These are phyloP conservation scores for Picea sitchensis DNA, from an alignment of 75 land plant genomes.

Conservation along the genomic window DNA sequence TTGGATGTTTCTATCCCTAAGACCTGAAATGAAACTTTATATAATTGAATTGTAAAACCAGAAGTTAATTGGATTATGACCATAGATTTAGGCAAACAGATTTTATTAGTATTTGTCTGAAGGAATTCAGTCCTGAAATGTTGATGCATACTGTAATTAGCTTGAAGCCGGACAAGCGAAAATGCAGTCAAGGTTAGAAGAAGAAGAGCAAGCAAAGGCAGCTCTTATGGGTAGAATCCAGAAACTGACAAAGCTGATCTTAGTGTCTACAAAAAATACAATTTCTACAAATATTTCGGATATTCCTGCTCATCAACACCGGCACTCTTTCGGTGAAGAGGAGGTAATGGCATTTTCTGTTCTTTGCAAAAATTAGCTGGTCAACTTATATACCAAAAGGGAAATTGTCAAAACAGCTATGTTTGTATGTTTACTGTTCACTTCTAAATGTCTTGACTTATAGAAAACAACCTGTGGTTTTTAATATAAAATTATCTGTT, in stretches of 20 bases:
- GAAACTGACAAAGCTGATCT: slow-evolving; percentile 47
- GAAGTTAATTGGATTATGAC: neutral
- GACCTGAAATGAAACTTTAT: neutral
- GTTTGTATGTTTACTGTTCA: neutral
- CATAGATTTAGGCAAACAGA: neutral
- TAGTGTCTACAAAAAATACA: slow-evolving; percentile 50
- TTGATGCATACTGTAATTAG: slow-evolving; percentile 10
- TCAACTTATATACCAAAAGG: neutral
- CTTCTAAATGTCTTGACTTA: neutral
- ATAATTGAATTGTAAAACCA: neutral
- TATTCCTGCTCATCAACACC: slow-evolving; percentile 24
- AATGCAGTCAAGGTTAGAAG: slow-evolving; percentile 47
- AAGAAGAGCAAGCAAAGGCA: slow-evolving; percentile 58
- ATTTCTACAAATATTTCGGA: slow-evolving; percentile 27
- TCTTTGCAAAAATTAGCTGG: neutral
- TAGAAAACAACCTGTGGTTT: neutral
- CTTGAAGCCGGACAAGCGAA: slow-evolving; percentile 55
- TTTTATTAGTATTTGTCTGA: neutral
- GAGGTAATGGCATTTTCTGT: neutral
- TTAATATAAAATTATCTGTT: neutral
- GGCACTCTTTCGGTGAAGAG: slow-evolving; percentile 55
- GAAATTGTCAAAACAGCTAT: neutral
- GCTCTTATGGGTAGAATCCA: slow-evolving; percentile 55
- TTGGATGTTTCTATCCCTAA: neutral
- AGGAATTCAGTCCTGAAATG: neutral